Base-by-base conservation (phyloP, 371 early-diverging fungal species). In the Syncephalastrum racemosum region DNA sequence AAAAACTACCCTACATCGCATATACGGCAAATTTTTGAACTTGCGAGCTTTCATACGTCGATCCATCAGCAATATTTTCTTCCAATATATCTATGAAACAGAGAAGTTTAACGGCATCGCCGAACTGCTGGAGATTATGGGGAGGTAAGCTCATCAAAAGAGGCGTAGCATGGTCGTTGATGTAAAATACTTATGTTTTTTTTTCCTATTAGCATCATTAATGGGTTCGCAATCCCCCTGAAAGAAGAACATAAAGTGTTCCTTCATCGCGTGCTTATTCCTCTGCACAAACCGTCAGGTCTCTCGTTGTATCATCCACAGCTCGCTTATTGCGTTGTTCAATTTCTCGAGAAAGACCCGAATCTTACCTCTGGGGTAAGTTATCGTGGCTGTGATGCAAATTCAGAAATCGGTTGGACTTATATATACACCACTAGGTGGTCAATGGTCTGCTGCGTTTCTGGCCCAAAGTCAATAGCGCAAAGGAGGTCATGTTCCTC, bases 391-490 rank as follows among this genome's bases (percentile, higher is more conserved):
- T 31, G 10, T 31, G 10, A 31, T 8, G 6, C 2, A 31, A 31
- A 31, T 1, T 0, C 12, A 31, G 36, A 31, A 31, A 10, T 31
- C 24, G 22, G n/a, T 27, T 22, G 15, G 20, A 50, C 19, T 27
- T 19, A 20, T 31, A 10, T 12, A 10, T 10, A 14, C 19, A 15
- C 8, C 8, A 19, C 23, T 59, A 91, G 90, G 92, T 97, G 4
- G 82, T 94, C 20, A 78, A 78, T 55, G 89, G 91, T 10, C 73
- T 98, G 42, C 73, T 98, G 62, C 85, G 94, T 22, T 96, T 84
- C 72, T 98, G 98, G 98, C 98, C 98, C 45, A 98, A 97, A 68
- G 90, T 94, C 46, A 98, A 97, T 79, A 92, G 92, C 54, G 92
- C 96, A 3, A 98, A 98, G 71, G 97, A 97, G 72, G 94, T 97